Evolutionary conservation across 331 rosid species (phyloP).

Genomic region (Saraca asoca): DNA sequence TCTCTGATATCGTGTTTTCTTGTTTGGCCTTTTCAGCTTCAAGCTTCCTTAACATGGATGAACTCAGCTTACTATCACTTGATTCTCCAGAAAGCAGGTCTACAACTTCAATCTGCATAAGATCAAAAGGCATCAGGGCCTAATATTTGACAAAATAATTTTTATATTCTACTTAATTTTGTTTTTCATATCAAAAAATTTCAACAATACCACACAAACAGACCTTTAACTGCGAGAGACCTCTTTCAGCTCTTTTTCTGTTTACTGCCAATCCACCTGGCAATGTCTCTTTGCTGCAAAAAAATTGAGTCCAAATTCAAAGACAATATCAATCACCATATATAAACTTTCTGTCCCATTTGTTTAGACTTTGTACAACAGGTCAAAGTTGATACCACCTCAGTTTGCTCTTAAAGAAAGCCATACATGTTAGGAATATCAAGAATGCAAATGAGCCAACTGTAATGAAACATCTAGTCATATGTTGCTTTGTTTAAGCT

Average conservation of each 20-base stretch:
- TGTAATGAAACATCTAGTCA: conserved; percentile 7
- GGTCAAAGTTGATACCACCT: background rate
- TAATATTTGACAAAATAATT: background rate
- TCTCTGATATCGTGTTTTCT: conserved; percentile 18
- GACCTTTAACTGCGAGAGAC: conserved; percentile 80
- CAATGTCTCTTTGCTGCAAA: conserved; percentile 86
- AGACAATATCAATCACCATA: background rate
- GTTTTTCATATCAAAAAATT: background rate
- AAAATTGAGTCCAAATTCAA: conserved; percentile 19
- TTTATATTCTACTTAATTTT: background rate
- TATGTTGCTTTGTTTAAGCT: conserved; percentile 6
- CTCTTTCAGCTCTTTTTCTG: conserved; percentile 76
- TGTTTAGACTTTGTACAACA: conserved; percentile 15
- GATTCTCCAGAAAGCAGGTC: conserved; percentile 68
- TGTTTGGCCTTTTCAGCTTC: conserved; percentile 68
- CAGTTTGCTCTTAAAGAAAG: conserved; percentile 11
- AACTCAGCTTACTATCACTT: conserved; percentile 75
- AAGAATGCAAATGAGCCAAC: conserved; percentile 3
- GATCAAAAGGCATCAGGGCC: conserved; percentile 27
- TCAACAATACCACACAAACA: conserved; percentile 7
- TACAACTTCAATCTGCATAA: conserved; percentile 91
- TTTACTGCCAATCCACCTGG: conserved; percentile 90
- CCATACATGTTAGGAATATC: background rate
- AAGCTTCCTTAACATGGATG: conserved; percentile 65
- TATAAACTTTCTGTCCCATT: conserved; percentile 8